Evolutionary conservation across 2,329 filamentous ascomycete genomes (phyloP), one percentile per base, ranked within the genome.

Genomic region (Emergomyces pasteurianus): DNA sequence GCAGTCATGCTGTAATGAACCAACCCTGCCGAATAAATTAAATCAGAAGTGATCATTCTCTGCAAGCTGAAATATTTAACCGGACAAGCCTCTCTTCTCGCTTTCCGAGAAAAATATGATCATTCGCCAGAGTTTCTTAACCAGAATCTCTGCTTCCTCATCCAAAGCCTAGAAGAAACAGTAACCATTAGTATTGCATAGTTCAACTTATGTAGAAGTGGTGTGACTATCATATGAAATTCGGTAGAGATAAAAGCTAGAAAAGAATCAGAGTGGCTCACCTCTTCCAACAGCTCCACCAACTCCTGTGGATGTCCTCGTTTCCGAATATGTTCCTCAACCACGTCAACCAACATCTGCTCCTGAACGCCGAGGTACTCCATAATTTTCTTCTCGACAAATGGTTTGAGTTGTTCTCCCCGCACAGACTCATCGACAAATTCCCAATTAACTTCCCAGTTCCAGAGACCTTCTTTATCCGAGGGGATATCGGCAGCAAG

Each of bases 101-200:
- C 88, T 89, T 75, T 97, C 92, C 6, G 90, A 94, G 70, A 92
- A 96, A 84, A 96, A 97, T 69, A 97, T 95, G 61, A 96, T 86
- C 90, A 97, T 95, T 58, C 92, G 85, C 94, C 94, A 99, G 42
- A 99, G 82, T 78, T 96, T 97, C 83, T 90, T 95, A 57, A 97
- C 92, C 66, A 99, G 78, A 31, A 89, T 87, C 74, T 96, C 92
- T 12, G 92, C 91, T 71, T 97, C 94, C 70, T 99, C 94, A 71
- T 96, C 94, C 64, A 99, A 80, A 50, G 90, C 90, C 85, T 92
- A 64, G 63, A 63, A 31, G 9, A 9, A 23, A 36, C 36, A 64
- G 28, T 61, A 50, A 60, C 16, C 50, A 67, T 80, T 72, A 80
- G 74, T 63, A 69, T 43, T 21, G 16, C 14, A 40, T n/a, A n/a